Conservation (phyloP, 768 basidiomycete genomes). For the Phanerodontia chrysosporium region DNA sequence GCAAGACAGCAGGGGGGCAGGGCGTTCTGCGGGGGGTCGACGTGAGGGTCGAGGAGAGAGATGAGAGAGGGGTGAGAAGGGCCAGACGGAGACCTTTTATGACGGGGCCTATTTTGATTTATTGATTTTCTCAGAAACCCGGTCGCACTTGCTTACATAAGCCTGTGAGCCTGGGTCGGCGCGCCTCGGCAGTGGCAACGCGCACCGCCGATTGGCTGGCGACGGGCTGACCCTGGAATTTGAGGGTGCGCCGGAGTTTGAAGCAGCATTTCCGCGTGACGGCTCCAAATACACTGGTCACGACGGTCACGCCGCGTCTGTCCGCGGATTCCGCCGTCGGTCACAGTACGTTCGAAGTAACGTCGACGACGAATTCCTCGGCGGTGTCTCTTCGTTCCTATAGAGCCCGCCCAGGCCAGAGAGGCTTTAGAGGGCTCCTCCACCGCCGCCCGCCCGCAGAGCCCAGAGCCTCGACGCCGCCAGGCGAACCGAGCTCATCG, state of each 20-base stretch:
- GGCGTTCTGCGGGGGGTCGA: background rate
- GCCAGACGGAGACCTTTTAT: conserved; percentile 7
- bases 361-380: background rate
- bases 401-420: background rate
- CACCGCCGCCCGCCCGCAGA: too few species aligned
- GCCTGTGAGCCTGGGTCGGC: background rate
- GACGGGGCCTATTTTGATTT: conserved; percentile 10
- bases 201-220: conserved; percentile 1
- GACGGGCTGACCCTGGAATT: conserved; percentile 7
- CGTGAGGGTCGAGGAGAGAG: conserved; percentile 19
- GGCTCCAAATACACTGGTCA: conserved; percentile 3
- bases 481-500: too few species aligned
- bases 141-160: conserved; percentile 6
- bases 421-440: background rate
- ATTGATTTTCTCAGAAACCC: conserved; percentile 11
- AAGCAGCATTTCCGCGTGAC: background rate
- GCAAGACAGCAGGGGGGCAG: conserved; percentile 2
- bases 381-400: background rate
- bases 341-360: conserved; percentile 6
- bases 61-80: conserved; percentile 13
- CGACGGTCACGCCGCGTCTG: background rate
- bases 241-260: conserved; percentile 4
- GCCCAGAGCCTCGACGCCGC: too few species aligned
- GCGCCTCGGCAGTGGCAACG: background rate
- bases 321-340: background rate